Conservation (phyloP, 2,329 filamentous ascomycete genomes). For the Pseudogymnoascus sp. region DNA sequence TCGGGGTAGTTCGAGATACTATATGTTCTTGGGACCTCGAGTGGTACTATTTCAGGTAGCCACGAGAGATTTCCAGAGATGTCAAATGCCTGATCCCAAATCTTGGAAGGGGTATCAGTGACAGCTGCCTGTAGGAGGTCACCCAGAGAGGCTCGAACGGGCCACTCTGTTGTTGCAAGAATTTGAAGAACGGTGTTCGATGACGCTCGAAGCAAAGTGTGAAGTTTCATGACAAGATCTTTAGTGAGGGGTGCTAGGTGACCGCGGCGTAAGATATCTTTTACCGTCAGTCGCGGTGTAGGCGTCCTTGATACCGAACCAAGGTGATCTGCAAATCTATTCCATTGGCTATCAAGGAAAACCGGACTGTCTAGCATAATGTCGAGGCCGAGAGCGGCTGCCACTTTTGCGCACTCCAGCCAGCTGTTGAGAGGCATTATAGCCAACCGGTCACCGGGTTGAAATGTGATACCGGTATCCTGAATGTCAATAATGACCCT, state of each 20-base stretch:
- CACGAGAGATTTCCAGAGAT: constrained; percentile 35
- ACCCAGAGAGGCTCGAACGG: constrained; percentile 42
- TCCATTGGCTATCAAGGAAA: constrained; percentile 36
- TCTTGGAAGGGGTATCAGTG: constrained; percentile 39
- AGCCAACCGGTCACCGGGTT: constrained; percentile 45
- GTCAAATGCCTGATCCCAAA: constrained; percentile 46
- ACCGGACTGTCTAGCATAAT: constrained; percentile 38
- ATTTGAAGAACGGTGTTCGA: constrained; percentile 44
- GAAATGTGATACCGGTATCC: constrained; percentile 46
- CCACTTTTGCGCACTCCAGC: constrained; percentile 49
- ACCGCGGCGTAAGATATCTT: constrained; percentile 43
- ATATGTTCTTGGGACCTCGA: constrained; percentile 47
- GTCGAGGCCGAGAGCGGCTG: constrained; percentile 43
- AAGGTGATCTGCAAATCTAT: constrained; percentile 41
- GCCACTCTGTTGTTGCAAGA: constrained; percentile 44
- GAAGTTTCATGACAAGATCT: constrained; percentile 42
- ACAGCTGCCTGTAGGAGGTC: constrained; percentile 44
- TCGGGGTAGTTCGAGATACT: constrained; percentile 45
- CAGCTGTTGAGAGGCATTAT: constrained; percentile 49
- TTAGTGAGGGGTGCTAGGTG: constrained; percentile 47
- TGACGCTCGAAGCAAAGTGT: constrained; percentile 41
- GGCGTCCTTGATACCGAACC: constrained; percentile 31
- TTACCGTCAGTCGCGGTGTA: constrained; percentile 35
- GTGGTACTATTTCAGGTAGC: constrained; percentile 39
- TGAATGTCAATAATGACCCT: constrained; percentile 45